Evolutionary conservation across 129 eudicot genomes (phyloP).

Genomic region (Escallonia rubra): DNA sequence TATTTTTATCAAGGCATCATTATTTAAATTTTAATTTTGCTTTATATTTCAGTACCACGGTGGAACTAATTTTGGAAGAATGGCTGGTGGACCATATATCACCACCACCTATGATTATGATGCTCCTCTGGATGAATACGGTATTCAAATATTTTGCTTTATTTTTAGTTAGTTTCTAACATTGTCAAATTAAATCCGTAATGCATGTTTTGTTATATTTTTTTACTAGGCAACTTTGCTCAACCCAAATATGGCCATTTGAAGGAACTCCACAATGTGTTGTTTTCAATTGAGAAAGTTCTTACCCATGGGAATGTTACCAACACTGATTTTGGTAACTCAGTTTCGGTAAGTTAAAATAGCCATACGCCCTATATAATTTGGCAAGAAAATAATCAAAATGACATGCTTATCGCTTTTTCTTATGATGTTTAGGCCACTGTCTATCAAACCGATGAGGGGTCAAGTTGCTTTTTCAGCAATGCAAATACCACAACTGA

Average conservation of each 20-base stretch:
- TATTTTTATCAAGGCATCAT: not conserved
- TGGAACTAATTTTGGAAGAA: conserved; percentile 73
- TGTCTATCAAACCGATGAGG: conserved; percentile 10
- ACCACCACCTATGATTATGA: conserved; percentile 65
- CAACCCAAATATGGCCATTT: conserved; percentile 76
- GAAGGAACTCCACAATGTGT: conserved; percentile 42
- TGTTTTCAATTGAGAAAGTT: conserved; percentile 48
- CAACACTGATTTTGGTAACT: conserved; percentile 26
- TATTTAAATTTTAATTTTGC: not conserved
- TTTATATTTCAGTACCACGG: conserved; percentile 54
- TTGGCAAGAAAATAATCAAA: no score
- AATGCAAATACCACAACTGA: conserved; percentile 44
- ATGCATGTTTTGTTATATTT: no score
- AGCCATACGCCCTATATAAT: no score
- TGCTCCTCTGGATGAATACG: conserved; percentile 83
- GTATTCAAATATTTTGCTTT: conserved; percentile 17
- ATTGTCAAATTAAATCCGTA: no score
- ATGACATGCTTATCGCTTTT: not conserved
- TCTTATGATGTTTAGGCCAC: conserved; percentile 25
- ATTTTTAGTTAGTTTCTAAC: not conserved
- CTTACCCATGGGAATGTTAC: conserved; percentile 50
- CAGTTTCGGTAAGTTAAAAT: conserved; percentile 26
- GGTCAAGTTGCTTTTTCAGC: conserved; percentile 45
- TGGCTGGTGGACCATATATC: conserved; percentile 70
- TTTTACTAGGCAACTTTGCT: conserved; percentile 31